Conservation (phyloP, 1,284 basidiomycete species). For the Trametes pubescens region DNA sequence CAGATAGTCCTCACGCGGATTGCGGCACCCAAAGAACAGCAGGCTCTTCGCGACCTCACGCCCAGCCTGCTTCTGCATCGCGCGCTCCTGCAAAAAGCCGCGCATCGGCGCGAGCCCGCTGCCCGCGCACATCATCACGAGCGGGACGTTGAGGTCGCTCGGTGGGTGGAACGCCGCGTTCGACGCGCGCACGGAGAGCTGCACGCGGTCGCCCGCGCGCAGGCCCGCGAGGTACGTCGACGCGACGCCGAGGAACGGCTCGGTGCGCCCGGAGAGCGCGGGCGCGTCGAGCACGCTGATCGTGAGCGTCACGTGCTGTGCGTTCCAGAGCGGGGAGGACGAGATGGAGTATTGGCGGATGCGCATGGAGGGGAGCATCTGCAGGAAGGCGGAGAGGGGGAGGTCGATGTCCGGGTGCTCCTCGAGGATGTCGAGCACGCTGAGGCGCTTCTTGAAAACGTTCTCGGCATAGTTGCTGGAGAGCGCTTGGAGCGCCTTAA, state of each 20-base stretch:
- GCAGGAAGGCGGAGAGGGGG: conserved; percentile 50
- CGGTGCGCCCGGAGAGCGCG: conserved; percentile 43
- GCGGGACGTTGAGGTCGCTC: conserved; percentile 49
- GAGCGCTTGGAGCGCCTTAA: conserved; percentile 39
- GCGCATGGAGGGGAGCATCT: conserved; percentile 57
- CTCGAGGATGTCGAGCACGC: conserved; percentile 57
- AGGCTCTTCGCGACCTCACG: conserved; percentile 52
- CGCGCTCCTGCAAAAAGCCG: conserved; percentile 62
- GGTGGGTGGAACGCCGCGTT: conserved; percentile 55
- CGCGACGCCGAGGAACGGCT: conserved; percentile 56
- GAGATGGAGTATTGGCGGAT: conserved; percentile 62
- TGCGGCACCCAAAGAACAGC: conserved; percentile 59
- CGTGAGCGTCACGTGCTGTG: conserved; percentile 53
- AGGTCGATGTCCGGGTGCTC: conserved; percentile 49
- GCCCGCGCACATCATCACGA: conserved; percentile 59
- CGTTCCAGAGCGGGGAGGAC: conserved; percentile 57
- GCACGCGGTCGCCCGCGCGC: conserved; percentile 50
- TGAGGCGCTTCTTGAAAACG: conserved; percentile 49
- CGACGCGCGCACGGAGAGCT: conserved; percentile 53
- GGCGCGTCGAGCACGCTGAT: conserved; percentile 53
- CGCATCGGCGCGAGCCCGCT: conserved; percentile 61
- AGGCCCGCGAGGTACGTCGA: conserved; percentile 56
- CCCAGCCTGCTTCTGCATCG: conserved; percentile 53
- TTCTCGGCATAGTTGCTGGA: conserved; percentile 45
- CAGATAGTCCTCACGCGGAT: conserved; percentile 51